These are phyloP conservation scores for Xylaria sp. DNA, from an alignment of 495 filamentous ascomycete species.

Conservation along the genomic window DNA sequence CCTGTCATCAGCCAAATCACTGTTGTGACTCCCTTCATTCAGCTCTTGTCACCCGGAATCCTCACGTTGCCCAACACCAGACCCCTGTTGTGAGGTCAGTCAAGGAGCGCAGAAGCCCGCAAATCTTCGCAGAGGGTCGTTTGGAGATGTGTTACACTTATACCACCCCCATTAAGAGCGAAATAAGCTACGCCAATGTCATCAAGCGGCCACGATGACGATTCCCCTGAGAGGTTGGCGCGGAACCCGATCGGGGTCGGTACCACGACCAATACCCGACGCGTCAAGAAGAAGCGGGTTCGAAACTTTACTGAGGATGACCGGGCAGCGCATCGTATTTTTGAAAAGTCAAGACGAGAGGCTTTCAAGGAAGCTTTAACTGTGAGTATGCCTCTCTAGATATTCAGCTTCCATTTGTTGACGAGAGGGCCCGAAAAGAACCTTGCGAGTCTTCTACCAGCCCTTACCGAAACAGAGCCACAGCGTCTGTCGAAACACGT, in stretches of 20 bases:
- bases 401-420: neutral
- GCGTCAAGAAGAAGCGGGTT: conserved; percentile 34
- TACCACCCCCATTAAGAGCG: conserved; percentile 17
- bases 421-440: conserved; percentile 28
- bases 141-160: conserved; percentile 26
- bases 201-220: conserved; percentile 32
- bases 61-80: conserved; percentile 14
- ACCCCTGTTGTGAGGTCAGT: conserved; percentile 16
- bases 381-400: conserved; percentile 27
- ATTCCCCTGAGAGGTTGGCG: conserved; percentile 20
- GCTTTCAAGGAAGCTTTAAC: conserved; percentile 37
- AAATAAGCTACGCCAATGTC: conserved; percentile 27
- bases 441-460: conserved; percentile 36
- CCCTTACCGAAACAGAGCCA: conserved; percentile 34
- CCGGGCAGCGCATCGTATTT: conserved; percentile 37
- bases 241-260: conserved; percentile 20
- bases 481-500: conserved; percentile 37
- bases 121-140: conserved; percentile 13
- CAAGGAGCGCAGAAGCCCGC: conserved; percentile 20
- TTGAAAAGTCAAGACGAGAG: conserved; percentile 37
- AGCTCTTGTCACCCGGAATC: conserved; percentile 23
- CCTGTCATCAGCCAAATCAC: conserved; percentile 27
- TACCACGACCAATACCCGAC: conserved; percentile 11
- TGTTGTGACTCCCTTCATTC: conserved; percentile 6
- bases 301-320: conserved; percentile 38